Percentiles rank a stretch among this genome's conserved stretches.
phyloP scores from a whole-genome alignment of 2,329 filamentous ascomycete species.

The Cladosporium colombiae region DNA sequence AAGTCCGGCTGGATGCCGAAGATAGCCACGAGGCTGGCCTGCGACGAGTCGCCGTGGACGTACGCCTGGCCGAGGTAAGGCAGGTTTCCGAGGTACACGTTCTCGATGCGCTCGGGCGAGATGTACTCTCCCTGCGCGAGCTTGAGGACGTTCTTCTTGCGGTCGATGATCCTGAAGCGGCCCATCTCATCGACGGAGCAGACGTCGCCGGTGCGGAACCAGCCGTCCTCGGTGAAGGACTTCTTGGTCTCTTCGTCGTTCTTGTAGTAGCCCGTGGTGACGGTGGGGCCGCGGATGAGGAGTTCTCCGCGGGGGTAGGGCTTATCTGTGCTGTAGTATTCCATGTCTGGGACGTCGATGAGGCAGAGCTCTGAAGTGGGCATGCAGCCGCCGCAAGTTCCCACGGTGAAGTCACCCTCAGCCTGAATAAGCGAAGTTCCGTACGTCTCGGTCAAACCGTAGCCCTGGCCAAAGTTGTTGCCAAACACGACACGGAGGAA shows the following conservation, averaged over 20 bases:
- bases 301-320: slow-evolving; percentile 89
- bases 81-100: slow-evolving; percentile 82
- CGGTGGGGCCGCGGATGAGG: slow-evolving; percentile 73
- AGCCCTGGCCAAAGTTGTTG: slow-evolving; percentile 80
- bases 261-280: slow-evolving; percentile 88
- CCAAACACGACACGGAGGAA: slow-evolving; percentile 84
- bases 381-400: slow-evolving; percentile 77
- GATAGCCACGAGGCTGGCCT: slow-evolving; percentile 80
- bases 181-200: slow-evolving; percentile 80
- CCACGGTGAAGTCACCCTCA: slow-evolving; percentile 68
- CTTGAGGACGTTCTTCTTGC: slow-evolving; percentile 99
- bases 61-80: slow-evolving; percentile 78
- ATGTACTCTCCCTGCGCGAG: slow-evolving; percentile 97
- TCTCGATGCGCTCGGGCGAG: slow-evolving; percentile 94
- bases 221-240: slow-evolving; percentile 80
- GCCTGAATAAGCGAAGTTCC: slow-evolving; percentile 72
- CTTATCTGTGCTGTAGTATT: slow-evolving; percentile 85
- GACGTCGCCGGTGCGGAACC: slow-evolving; percentile 97
- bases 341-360: slow-evolving; percentile 87
- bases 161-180: slow-evolving; percentile 90
- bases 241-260: slow-evolving; percentile 85
- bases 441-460: slow-evolving; percentile 92
- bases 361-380: slow-evolving; percentile 74
- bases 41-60: slow-evolving; percentile 84
- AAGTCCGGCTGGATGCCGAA: slow-evolving; percentile 83